A percentile compares a stretch with the other conserved stretches of the same genome.
Conservation (phyloP, 495 filamentous ascomycete genomes). For the Usnea hakonensis region DNA sequence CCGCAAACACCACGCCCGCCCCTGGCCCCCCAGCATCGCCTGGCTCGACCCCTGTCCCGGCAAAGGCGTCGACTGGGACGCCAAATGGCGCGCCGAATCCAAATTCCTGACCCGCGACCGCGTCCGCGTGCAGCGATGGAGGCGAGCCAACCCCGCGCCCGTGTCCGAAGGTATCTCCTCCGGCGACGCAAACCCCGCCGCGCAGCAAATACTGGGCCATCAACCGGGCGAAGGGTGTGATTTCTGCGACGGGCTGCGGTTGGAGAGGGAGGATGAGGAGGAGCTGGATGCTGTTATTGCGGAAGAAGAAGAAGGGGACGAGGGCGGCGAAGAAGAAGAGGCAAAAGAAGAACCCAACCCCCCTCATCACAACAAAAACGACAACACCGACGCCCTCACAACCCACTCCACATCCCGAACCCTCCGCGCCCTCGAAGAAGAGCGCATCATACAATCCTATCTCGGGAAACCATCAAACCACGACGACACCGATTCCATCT, state of each 20-base stretch:
- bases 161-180: no score
- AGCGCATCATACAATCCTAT: background rate
- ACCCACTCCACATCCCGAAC: background rate
- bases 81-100: background rate
- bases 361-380: no score
- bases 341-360: background rate
- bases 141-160: background rate
- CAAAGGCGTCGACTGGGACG: background rate
- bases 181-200: no score
- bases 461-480: background rate
- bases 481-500: background rate
- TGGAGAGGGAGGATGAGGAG: background rate
- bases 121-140: background rate
- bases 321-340: background rate
- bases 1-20: background rate
- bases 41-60: slow-evolving; percentile 13
- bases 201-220: background rate
- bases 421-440: background rate
- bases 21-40: background rate
- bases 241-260: background rate
- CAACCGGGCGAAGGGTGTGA: background rate
- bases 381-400: background rate
- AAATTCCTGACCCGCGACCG: background rate
- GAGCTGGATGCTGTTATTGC: background rate
- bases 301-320: background rate